Percentiles rank a stretch among this genome's conserved stretches.
phyloP scores from a whole-genome alignment of 2,329 filamentous ascomycete genomes.

The Zarea fungicola region DNA sequence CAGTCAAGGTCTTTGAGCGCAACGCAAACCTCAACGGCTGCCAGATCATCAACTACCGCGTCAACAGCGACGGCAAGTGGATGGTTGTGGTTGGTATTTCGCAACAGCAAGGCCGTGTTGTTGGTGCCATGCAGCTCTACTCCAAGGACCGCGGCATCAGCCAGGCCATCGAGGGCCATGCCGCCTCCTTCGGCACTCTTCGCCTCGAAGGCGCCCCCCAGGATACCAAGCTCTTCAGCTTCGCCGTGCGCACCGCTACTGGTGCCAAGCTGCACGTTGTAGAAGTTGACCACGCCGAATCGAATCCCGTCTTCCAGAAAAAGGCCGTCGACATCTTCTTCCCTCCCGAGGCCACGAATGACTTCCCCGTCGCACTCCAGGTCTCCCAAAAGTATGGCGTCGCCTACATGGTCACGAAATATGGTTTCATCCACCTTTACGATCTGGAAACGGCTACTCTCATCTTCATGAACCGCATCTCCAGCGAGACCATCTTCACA shows the following conservation, averaged over 20 bases:
- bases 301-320: slow-evolving; percentile 87
- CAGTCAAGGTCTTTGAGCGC: slow-evolving; percentile 90
- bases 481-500: slow-evolving; percentile 97
- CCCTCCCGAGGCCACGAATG: slow-evolving; percentile 88
- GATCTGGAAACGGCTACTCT: slow-evolving; percentile 92
- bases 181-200: slow-evolving; percentile 87
- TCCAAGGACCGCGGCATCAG: slow-evolving; percentile 94
- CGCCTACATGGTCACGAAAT: slow-evolving; percentile 96
- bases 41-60: slow-evolving; percentile 99
- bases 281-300: slow-evolving; percentile 88
- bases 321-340: slow-evolving; percentile 98
- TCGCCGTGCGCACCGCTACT: slow-evolving; percentile 82
- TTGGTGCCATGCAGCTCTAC: slow-evolving; percentile 95
- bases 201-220: slow-evolving; percentile 82
- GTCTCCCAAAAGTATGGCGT: slow-evolving; percentile 95
- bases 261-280: slow-evolving; percentile 96
- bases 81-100: slow-evolving; percentile 97
- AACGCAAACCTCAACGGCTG: slow-evolving; percentile 83
- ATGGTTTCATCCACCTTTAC: slow-evolving; percentile 97
- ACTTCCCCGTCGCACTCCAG: slow-evolving; percentile 97
- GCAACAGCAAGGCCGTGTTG: slow-evolving; percentile 85
- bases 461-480: slow-evolving; percentile 99
- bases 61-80: slow-evolving; percentile 95
- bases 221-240: slow-evolving; percentile 94
- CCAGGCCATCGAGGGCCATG: slow-evolving; percentile 96